Conservation (phyloP, 805 yeast genomes). For the Vanderwaltozyma polyspora region DNA sequence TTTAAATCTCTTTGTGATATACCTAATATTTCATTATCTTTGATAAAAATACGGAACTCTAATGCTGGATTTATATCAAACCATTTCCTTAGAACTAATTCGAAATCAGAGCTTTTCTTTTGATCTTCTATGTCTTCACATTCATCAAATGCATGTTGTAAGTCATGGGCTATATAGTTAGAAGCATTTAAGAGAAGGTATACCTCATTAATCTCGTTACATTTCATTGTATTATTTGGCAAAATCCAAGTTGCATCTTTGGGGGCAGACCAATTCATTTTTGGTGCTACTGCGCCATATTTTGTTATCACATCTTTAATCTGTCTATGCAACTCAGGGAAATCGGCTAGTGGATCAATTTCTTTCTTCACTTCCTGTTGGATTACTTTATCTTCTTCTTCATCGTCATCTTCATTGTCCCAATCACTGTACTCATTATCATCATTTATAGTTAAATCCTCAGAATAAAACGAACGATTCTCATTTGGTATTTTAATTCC, state of each 20-base stretch:
- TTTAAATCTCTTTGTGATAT: constrained; percentile 81
- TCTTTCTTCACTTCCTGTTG: constrained; percentile 4
- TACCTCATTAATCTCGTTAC: constrained; percentile 60
- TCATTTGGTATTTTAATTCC: constrained; percentile 55
- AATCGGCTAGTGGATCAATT: constrained; percentile 37
- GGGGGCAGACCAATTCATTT: constrained; percentile 95
- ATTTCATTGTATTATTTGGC: constrained; percentile 63
- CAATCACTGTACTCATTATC: constrained; percentile 69
- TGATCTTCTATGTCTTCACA: constrained; percentile 26
- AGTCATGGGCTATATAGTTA: constrained; percentile 77
- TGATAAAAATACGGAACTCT: constrained; percentile 82
- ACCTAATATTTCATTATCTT: constrained; percentile 51
- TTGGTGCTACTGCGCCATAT: constrained; percentile 65
- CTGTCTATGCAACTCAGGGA: constrained; percentile 48
- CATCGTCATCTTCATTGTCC: constrained; percentile 39
- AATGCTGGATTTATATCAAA: constrained; percentile 72
- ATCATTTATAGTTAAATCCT: constrained; percentile 30
- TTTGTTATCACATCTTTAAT: constrained; percentile 37
- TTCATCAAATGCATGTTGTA: constrained; percentile 57
- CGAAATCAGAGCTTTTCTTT: constrained; percentile 31
- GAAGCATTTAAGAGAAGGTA: constrained; percentile 77
- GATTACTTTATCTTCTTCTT: constrained; percentile 15
- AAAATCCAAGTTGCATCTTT: constrained; percentile 90
- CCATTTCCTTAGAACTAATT: constrained; percentile 78
- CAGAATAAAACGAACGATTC: constrained; percentile 21